These are phyloP conservation scores for Penicillium sp. DNA, from an alignment of 2,329 filamentous ascomycete genomes.

Conservation along the genomic window DNA sequence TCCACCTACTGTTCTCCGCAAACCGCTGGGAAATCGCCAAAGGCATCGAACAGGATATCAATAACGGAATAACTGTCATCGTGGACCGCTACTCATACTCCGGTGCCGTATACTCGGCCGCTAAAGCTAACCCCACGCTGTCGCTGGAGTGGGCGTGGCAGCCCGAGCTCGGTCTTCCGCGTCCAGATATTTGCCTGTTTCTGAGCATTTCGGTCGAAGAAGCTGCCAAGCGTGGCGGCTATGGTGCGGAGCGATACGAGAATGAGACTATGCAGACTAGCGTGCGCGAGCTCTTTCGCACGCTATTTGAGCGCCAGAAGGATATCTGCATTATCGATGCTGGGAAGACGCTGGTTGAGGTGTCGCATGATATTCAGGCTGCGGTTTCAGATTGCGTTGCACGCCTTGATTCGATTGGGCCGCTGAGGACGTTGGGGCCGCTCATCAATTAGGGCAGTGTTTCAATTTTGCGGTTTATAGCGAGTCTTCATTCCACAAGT, in stretches of 20 bases:
- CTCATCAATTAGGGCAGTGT: constrained; percentile 22
- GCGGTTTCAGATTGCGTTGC: constrained; percentile 29
- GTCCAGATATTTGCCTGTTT: constrained; percentile 83
- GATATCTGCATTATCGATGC: constrained; percentile 54
- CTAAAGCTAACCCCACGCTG: constrained; percentile 70
- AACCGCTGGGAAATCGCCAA: constrained; percentile 74
- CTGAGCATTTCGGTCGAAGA: constrained; percentile 72
- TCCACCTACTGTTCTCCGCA: constrained; percentile 84
- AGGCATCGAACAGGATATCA: constrained; percentile 48
- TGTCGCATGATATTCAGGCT: constrained; percentile 42
- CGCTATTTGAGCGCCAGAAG: constrained; percentile 47
- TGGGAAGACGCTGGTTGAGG: constrained; percentile 48
- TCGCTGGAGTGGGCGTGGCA: constrained; percentile 73
- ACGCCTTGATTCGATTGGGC: constrained; percentile 31
- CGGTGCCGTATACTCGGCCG: constrained; percentile 86
- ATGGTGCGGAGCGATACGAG: constrained; percentile 86
- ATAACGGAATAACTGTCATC: constrained; percentile 67
- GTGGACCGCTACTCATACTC: constrained; percentile 95
- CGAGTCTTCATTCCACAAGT: constrained; percentile 34
- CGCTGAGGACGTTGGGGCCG: constrained; percentile 33
- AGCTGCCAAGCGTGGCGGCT: constrained; percentile 74
- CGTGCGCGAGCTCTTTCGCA: constrained; percentile 69
- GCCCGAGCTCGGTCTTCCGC: constrained; percentile 79
- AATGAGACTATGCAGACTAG: constrained; percentile 73
- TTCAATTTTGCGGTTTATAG: not conserved